Evolutionary conservation across 2,329 filamentous ascomycete species (phyloP), one percentile per base, ranked within the genome.

Genomic region (Trichoderma lentiforme): DNA sequence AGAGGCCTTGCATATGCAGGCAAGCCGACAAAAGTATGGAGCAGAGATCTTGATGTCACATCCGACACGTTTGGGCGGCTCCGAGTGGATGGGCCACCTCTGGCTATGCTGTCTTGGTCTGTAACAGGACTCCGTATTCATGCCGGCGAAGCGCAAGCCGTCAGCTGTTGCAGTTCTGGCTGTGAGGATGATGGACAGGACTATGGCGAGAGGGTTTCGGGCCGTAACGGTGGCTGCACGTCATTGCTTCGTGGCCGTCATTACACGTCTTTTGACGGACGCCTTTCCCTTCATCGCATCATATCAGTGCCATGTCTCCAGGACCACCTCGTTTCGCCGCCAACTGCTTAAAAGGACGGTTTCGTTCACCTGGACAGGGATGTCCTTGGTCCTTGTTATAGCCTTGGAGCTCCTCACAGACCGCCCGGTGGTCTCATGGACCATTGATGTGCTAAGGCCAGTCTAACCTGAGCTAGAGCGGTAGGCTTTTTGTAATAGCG

Each of bases 21-120:
- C 28, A 24, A 56, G 32, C 64, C 36, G 57, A 65, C 28, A 24
- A 34, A 34, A 61, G 34, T 24, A 69, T 61, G 66, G 57, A 69
- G 26, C 66, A 69, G 36, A 51, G 66, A 69, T 69, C 66, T 69
- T 51, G 66, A 69, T 69, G 66, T 69, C 66, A 69, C 57, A 69
- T 61, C 66, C 66, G 66, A 69, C 66, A 69, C 26, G 28, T 28
- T 24, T 53, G 39, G 57, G 15, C 57, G 30, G 66, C 57, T 47
- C 39, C 39, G 43, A 61, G 57, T 47, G 21, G 56, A 62, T 36
- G 57, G 39, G 30, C 26, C 39, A 53, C 56, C 66, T 60, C 43
- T 47, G 28, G 9, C 56, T 24, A 47, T 69, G 26, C 53, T 51
- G 26, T 61, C 28, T 61, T 61, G 26, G 15, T 34, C n/a, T 12